A percentile compares a stretch with the other conserved stretches of the same genome.
Evolutionary conservation across 192 early-diverging fungal species (phyloP).

Genomic region (Cladochytrium replicatum): DNA sequence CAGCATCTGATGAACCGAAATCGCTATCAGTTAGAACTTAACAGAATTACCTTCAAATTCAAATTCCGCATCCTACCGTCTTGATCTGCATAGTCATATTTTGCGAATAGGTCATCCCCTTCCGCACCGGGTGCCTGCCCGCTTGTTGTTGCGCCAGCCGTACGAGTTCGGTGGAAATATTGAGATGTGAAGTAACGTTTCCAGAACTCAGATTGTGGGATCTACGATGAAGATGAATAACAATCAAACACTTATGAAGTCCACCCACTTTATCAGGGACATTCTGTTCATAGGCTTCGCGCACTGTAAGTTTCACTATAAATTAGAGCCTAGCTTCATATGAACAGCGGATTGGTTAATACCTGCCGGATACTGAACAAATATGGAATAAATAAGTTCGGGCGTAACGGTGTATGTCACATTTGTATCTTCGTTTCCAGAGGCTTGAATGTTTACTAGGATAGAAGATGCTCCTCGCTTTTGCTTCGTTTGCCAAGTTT

Average conservation of each 20-base stretch:
- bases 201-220: conserved; percentile 77
- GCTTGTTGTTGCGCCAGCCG: conserved; percentile 11
- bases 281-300: conserved; percentile 67
- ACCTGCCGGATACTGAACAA: conserved; percentile 77
- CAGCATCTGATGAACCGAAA: conserved; percentile 15
- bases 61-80: conserved; percentile 18
- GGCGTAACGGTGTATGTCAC: conserved; percentile 79
- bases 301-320: conserved; percentile 38
- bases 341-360: conserved; percentile 8
- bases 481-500: conserved; percentile 55
- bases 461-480: conserved; percentile 74
- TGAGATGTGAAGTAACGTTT: conserved; percentile 72
- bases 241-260: background rate
- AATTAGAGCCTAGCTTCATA: background rate
- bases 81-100: conserved; percentile 69
- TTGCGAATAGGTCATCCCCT: conserved; percentile 70
- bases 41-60: background rate
- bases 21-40: conserved; percentile 2
- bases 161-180: conserved; percentile 74
- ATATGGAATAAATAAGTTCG: conserved; percentile 82
- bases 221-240: conserved; percentile 10
- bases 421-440: conserved; percentile 63
- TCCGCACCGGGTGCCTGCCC: conserved; percentile 31
- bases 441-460: conserved; percentile 42
- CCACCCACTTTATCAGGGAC: conserved; percentile 60